Evolutionary conservation across 2,329 filamentous ascomycete genomes (phyloP).

Genomic region (Madurella fahalii): DNA sequence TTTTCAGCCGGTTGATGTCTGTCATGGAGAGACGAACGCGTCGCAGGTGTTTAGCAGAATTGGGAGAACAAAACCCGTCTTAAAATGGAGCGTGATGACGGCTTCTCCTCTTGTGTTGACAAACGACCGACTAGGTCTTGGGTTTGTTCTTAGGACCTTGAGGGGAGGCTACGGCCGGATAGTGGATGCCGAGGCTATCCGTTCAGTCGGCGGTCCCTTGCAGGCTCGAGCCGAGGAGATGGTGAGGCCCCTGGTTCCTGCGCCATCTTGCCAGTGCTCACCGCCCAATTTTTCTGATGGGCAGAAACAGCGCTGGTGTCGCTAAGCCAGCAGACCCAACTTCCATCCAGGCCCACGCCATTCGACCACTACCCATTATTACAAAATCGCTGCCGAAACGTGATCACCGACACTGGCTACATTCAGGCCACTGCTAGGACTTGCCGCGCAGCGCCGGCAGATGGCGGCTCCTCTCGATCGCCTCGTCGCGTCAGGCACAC

Average conservation of each 20-base stretch:
- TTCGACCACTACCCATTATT: neutral
- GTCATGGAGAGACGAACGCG: conserved; percentile 29
- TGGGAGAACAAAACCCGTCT: neutral
- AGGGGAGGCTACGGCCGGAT: neutral
- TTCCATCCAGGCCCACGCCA: neutral
- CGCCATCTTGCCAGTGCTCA: neutral
- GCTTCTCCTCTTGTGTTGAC: neutral
- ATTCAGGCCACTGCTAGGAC: neutral
- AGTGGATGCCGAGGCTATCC: conserved; percentile 5
- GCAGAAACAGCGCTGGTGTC: no score
- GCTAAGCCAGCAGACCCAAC: neutral
- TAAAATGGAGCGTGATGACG: neutral
- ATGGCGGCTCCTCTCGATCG: conserved; percentile 13
- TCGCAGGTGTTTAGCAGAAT: neutral
- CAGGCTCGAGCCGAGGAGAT: neutral
- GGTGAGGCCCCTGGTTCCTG: conserved; percentile 2
- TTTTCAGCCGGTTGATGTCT: conserved; percentile 47
- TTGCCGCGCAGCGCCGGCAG: conserved; percentile 4
- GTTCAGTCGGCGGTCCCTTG: neutral
- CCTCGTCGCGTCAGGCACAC: conserved; percentile 1
- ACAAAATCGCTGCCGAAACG: neutral
- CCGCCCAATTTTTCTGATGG: conserved; percentile 6
- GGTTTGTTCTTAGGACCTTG: no score
- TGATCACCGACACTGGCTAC: conserved; percentile 3
- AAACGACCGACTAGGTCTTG: neutral